Conservation (phyloP, 2,329 filamentous ascomycete species). For the Colletotrichum tropicicola region DNA sequence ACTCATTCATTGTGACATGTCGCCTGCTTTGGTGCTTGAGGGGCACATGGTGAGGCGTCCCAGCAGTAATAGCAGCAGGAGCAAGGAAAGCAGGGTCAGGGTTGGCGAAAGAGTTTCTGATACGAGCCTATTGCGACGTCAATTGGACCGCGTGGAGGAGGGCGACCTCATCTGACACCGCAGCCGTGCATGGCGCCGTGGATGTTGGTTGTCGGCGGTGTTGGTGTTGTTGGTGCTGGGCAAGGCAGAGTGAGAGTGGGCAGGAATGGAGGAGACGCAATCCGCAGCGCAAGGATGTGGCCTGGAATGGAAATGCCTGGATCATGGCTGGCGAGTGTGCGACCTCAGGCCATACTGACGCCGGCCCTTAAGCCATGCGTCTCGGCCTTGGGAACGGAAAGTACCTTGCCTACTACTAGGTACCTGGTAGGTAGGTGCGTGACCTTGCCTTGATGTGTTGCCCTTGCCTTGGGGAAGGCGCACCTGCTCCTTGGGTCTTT, state of each 20-base stretch:
- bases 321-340: neutral
- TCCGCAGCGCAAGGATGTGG: constrained; percentile 14
- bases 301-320: neutral
- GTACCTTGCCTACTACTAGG: too few relatives aligned
- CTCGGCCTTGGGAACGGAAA: too few relatives aligned
- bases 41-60: neutral
- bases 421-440: too few relatives aligned
- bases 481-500: too few relatives aligned
- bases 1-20: constrained; percentile 12
- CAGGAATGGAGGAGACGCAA: neutral
- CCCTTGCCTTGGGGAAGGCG: too few relatives aligned
- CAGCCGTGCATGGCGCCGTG: neutral
- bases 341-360: constrained; percentile 2
- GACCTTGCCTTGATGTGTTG: too few relatives aligned
- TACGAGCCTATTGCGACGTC: neutral
- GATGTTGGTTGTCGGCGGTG: neutral
- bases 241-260: neutral
- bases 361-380: neutral
- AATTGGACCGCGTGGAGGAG: neutral
- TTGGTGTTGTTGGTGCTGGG: neutral
- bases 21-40: neutral
- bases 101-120: too few relatives aligned
- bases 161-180: neutral
- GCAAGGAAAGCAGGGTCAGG: too few relatives aligned
- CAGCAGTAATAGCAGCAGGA: neutral